Evolutionary conservation across 495 filamentous ascomycete genomes (phyloP), one percentile per base, ranked within the genome.

Genomic region (Xylaria nigripes): DNA sequence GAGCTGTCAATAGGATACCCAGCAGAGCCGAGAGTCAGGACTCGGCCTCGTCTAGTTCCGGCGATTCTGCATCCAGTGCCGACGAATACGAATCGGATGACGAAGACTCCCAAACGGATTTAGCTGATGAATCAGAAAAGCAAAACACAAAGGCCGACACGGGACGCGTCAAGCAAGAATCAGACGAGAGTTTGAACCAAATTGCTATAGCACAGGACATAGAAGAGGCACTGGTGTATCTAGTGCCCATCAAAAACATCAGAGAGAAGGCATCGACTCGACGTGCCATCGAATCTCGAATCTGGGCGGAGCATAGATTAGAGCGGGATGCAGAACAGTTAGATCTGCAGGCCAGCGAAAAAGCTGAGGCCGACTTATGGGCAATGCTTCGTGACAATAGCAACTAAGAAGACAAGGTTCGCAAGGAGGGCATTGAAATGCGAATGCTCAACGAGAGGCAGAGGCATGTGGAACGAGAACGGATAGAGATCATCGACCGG

Each of bases 291-390:
- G 27, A 45, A 41, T 49, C 54, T 2, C 68, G 60, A n/a, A 67
- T 72, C 47, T 55, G 50, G 23, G 45, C 60, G 0, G 71, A 73
- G 54, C 61, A 67, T 10, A 61, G 48, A 5, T 67, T 76, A 48
- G 78, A 85, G 44, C 68, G 64, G 0, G 76, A 84, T 47, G 72
- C 79, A 0, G 82, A 86, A 53, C 53, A 51, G 0, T 47, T 77
- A 5, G 86, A 91, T 57, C 64, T 58, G 21, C 62, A 73, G 55
- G 61, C 68, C 13, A 78, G 78, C 54, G 69, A 62, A 13, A 47
- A 58, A 7, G 84, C 86, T 64, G 85, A 90, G 67, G 60, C 63
- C 32, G 57, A 64, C 12, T 52, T 89, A 9, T 85, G 82, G 80
- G 54, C 56, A 0, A 34, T 83, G 9, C 62, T 90, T 24, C 52